Evolutionary conservation across 257 asterid genomes (phyloP), one percentile per base, ranked within the genome.

Genomic region (Lycium barbarum): DNA sequence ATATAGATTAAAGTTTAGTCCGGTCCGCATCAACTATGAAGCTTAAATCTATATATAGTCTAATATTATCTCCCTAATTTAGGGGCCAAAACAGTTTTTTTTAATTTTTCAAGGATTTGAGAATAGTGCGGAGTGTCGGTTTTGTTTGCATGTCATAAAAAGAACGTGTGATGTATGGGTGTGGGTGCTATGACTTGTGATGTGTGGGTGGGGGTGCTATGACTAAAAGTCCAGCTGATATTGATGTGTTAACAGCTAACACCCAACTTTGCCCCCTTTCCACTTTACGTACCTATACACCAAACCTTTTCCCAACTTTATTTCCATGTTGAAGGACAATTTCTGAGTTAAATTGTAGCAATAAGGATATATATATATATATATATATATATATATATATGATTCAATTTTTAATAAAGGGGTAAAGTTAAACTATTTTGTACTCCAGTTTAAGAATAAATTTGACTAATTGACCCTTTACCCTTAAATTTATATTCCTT

Each of bases 191-290:
- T 26, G 33, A 26, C 1, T n/a, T n/a, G n/a, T n/a, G n/a, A n/a
- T n/a, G n/a, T 26, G 33, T 26, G 33, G 33, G 33, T 26, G 33
- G 0, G 33, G 33, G 70, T 20, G 68, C 54, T 45, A 26, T 47
- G 81, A 38, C 20, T 13, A n/a, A 58, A 6, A 73, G 65, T 70
- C 79, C 82, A 54, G 36, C 67, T 67, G 88, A 85, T 78, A 57
- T 79, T 83, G 85, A 85, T 83, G 73, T 67, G 38, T 78, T 85
- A 85, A 85, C 88, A 76, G 79, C 76, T 22, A 14, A 14, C 20
- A 84, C 71, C 71, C 73, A 26, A 65, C 74, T 17, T 65, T 10
- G 13, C 76, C 82, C 47, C 63, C 63, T 88, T 85, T 87, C 61
- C 82, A 79, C 84, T 83, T 83, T 57, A 54, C 81, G 33, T 49